These are phyloP conservation scores for Eucommia ulmoides DNA, from an alignment of 257 asterid species.

Conservation along the genomic window DNA sequence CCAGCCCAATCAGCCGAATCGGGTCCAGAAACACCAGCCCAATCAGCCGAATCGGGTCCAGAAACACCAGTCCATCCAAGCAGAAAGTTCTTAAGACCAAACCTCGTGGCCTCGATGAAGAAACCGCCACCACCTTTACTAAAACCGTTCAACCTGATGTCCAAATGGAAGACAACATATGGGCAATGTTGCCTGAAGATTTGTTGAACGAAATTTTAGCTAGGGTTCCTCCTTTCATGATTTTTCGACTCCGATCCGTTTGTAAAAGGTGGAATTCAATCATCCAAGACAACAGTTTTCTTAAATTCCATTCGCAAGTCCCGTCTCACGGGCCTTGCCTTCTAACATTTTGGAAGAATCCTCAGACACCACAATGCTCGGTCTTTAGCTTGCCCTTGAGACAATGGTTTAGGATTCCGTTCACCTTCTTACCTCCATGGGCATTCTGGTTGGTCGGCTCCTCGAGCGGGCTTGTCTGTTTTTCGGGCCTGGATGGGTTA, in stretches of 20 bases:
- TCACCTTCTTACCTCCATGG: conserved; percentile 82
- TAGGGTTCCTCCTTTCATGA: conserved; percentile 92
- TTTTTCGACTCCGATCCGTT: conserved; percentile 81
- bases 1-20: conserved; percentile 18
- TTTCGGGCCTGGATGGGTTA: conserved; percentile 76
- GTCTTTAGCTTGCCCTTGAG: conserved; percentile 90
- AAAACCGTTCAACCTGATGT: conserved; percentile 66
- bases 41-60: conserved; percentile 43
- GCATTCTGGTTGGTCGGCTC: conserved; percentile 98
- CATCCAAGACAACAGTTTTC: conserved; percentile 71
- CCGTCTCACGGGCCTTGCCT: conserved; percentile 99
- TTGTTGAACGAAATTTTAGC: conserved; percentile 80
- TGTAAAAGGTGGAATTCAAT: conserved; percentile 95
- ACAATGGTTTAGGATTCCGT: conserved; percentile 94
- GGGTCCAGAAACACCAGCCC: conserved; percentile 20
- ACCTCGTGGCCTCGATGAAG: conserved; percentile 97
- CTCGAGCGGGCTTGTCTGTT: conserved; percentile 90
- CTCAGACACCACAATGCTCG: conserved; percentile 84
- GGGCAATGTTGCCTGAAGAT: conserved; percentile 98
- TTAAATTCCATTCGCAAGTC: conserved; percentile 89
- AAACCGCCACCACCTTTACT: conserved; percentile 54
- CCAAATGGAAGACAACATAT: conserved; percentile 89
- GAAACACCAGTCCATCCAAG: conserved; percentile 86
- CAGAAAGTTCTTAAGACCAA: conserved; percentile 76
- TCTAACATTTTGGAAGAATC: conserved; percentile 77